A percentile compares a stretch with the other conserved stretches of the same genome.
These are phyloP conservation scores for Simmondsia chinensis DNA, from an alignment of 148 eudicot species.

Conservation along the genomic window DNA sequence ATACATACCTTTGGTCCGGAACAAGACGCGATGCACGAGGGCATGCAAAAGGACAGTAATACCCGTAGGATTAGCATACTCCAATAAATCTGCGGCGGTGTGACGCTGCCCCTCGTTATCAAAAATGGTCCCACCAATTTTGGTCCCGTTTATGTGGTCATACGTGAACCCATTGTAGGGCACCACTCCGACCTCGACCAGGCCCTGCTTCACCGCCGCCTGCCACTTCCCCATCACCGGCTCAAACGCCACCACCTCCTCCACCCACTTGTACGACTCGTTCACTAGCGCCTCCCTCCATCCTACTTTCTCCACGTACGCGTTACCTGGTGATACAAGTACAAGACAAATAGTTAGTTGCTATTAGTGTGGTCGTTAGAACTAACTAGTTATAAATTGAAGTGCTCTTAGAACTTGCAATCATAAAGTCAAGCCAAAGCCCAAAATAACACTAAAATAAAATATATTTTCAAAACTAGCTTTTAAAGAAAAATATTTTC, in stretches of 20 bases:
- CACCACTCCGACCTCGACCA: constrained; percentile 49
- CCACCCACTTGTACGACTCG: constrained; percentile 75
- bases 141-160: constrained; percentile 74
- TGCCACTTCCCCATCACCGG: constrained; percentile 74
- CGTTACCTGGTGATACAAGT: too few relatives aligned
- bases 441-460: too few relatives aligned
- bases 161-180: constrained; percentile 72
- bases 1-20: constrained; percentile 40
- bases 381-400: too few relatives aligned
- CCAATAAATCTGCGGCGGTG: constrained; percentile 71
- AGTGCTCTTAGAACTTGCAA: too few relatives aligned
- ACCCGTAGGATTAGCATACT: constrained; percentile 39
- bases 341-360: too few relatives aligned
- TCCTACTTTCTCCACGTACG: constrained; percentile 25
- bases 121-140: constrained; percentile 72
- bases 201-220: constrained; percentile 60
- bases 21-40: constrained; percentile 52
- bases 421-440: too few relatives aligned
- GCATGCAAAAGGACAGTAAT: constrained; percentile 60
- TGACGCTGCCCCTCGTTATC: constrained; percentile 50
- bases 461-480: too few relatives aligned
- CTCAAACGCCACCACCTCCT: constrained; percentile 55
- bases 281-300: constrained; percentile 57
- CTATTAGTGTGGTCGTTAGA: too few relatives aligned
- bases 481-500: too few relatives aligned